Evolutionary conservation across 495 filamentous ascomycete genomes (phyloP).

Genomic region (Penicillium flavigenum): DNA sequence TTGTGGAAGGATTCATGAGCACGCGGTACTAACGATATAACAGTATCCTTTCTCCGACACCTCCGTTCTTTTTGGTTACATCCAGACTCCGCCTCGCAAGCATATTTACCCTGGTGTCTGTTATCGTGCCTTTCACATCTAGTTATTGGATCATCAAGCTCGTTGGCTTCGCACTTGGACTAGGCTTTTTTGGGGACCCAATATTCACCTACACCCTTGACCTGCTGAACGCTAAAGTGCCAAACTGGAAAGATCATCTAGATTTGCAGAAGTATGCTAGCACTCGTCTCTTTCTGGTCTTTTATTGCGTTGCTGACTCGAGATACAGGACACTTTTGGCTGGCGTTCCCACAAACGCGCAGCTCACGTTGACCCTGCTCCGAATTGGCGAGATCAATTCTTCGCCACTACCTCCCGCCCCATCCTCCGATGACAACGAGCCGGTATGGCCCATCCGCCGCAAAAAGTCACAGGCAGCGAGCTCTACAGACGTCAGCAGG

Average conservation of each 20-base stretch:
- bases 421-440: constrained; percentile 42
- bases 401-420: constrained; percentile 78
- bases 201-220: constrained; percentile 57
- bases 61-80: constrained; percentile 67
- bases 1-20: background rate
- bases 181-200: constrained; percentile 81
- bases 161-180: constrained; percentile 62
- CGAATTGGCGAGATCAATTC: constrained; percentile 83
- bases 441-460: constrained; percentile 30
- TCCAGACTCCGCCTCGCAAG: constrained; percentile 63
- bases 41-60: constrained; percentile 72
- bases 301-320: constrained; percentile 3
- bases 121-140: constrained; percentile 59
- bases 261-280: constrained; percentile 61
- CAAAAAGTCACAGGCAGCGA: constrained; percentile 34
- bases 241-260: constrained; percentile 73
- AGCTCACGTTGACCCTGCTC: constrained; percentile 80
- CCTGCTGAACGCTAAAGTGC: constrained; percentile 64
- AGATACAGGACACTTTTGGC: constrained; percentile 65
- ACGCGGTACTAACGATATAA: constrained; percentile 9
- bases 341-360: constrained; percentile 86
- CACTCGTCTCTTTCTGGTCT: constrained; percentile 4
- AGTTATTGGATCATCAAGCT: constrained; percentile 75
- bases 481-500: constrained; percentile 18
- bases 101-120: constrained; percentile 57